Percentiles rank a stretch among this genome's conserved stretches.
These are phyloP conservation scores for Coix lacrymajobi DNA, from an alignment of 176 grass and related monocot species.

Conservation along the genomic window DNA sequence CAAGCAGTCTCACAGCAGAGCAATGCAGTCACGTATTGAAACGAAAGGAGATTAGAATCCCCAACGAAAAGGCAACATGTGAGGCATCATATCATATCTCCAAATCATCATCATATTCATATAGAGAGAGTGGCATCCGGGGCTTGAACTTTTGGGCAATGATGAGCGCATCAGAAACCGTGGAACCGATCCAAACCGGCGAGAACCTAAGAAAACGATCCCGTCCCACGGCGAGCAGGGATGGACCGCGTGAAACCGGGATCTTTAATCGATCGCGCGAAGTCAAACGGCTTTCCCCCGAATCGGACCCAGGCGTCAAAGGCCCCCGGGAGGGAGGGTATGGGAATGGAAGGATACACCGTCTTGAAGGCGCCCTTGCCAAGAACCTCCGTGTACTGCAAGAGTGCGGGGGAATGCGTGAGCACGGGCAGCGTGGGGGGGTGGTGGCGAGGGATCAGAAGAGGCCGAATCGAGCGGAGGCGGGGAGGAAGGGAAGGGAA, in stretches of 20 bases:
- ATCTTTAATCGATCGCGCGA: not conserved
- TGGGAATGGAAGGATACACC: slow-evolving; percentile 63
- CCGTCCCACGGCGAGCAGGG: not conserved
- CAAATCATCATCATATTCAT: not conserved
- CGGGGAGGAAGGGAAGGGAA: not conserved
- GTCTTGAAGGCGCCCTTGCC: slow-evolving; percentile 82
- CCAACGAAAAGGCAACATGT: not conserved
- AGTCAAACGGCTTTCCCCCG: not conserved
- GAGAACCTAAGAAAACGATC: not conserved
- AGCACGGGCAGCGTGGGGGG: not conserved
- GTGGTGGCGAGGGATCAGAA: not conserved
- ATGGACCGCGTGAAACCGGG: not conserved
- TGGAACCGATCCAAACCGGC: not conserved
- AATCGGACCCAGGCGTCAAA: slow-evolving; percentile 1
- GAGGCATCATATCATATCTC: not conserved
- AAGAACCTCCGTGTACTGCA: slow-evolving; percentile 70
- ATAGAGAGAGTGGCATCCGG: not conserved
- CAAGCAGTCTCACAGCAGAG: not conserved
- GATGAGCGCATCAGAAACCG: slow-evolving; percentile 5
- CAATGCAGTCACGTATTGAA: not conserved
- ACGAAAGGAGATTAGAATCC: not conserved
- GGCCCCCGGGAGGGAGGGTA: not conserved
- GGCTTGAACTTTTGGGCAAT: not conserved
- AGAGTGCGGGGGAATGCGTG: not conserved
- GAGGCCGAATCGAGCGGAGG: not conserved